phyloP scores from a whole-genome alignment of 257 asterid genomes.

The Jacaranda mimosifolia region DNA sequence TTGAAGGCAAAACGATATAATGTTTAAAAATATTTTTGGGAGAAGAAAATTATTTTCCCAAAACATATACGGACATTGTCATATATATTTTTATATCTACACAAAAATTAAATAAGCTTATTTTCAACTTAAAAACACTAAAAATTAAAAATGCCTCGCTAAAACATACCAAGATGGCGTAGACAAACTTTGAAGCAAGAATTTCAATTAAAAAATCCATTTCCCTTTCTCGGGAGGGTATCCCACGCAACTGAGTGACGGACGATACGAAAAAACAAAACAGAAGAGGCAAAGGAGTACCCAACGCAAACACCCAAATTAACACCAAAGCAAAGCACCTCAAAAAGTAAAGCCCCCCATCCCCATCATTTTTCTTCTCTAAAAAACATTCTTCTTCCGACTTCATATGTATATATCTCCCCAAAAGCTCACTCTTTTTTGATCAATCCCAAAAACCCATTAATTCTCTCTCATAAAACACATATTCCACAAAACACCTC shows the following conservation, averaged over 20 bases:
- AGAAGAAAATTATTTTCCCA: too few relatives aligned
- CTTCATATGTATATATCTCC: conserved; percentile 14
- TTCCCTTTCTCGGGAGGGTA: conserved; percentile 13
- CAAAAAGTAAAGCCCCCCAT: conserved; percentile 41
- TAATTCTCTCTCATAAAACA: not conserved
- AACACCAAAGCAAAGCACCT: conserved; percentile 77
- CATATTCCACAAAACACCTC: not conserved
- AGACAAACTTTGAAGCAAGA: conserved; percentile 25
- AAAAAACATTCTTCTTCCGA: conserved; percentile 31
- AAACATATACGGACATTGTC: too few relatives aligned
- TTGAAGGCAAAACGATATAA: too few relatives aligned
- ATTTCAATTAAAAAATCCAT: conserved; percentile 7
- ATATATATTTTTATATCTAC: too few relatives aligned
- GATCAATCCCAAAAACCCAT: not conserved
- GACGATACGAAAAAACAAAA: conserved; percentile 17
- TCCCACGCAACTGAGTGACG: conserved; percentile 19
- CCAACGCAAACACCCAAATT: conserved; percentile 27
- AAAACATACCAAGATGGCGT: too few relatives aligned
- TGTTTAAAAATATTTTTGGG: too few relatives aligned
- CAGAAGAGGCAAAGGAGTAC: conserved; percentile 27
- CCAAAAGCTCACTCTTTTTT: conserved; percentile 9
- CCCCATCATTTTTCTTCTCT: not conserved
- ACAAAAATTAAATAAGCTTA: too few relatives aligned
- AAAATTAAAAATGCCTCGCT: too few relatives aligned
- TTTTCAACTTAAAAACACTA: too few relatives aligned